phyloP scores from a whole-genome alignment of 1,284 basidiomycete genomes.

The Marasmius fiardii region DNA sequence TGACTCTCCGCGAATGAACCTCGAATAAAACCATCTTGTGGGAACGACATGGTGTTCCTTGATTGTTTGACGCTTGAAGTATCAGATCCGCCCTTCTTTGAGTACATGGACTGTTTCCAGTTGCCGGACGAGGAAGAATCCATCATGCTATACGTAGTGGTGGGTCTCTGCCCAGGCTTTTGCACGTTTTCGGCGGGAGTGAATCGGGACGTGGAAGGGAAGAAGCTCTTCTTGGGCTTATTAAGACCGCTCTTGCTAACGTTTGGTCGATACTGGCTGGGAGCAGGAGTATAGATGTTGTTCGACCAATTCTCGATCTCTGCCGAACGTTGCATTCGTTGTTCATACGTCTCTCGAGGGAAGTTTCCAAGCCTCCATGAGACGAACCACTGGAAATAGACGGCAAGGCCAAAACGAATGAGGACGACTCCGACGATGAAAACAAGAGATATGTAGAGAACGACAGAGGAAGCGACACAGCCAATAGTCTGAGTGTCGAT shows the following conservation, averaged over 20 bases:
- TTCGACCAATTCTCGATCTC: slow-evolving; percentile 97
- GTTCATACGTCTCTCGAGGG: slow-evolving; percentile 89
- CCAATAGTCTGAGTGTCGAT: slow-evolving; percentile 94
- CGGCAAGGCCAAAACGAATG: slow-evolving; percentile 96
- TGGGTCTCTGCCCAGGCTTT: slow-evolving; percentile 63
- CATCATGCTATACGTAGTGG: slow-evolving; percentile 74
- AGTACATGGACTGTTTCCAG: slow-evolving; percentile 65
- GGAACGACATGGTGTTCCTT: slow-evolving; percentile 80
- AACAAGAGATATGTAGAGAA: slow-evolving; percentile 92
- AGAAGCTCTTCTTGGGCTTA: slow-evolving; percentile 63
- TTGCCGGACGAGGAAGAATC: slow-evolving; percentile 47
- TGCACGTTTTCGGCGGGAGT: slow-evolving; percentile 74
- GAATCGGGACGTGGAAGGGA: slow-evolving; percentile 85
- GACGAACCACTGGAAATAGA: slow-evolving; percentile 97
- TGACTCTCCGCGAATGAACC: slow-evolving; percentile 57
- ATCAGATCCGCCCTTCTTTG: slow-evolving; percentile 67
- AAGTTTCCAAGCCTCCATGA: slow-evolving; percentile 94
- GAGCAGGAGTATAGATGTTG: slow-evolving; percentile 95
- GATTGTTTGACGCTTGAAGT: slow-evolving; percentile 74
- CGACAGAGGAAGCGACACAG: slow-evolving; percentile 92
- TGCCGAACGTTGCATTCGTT: slow-evolving; percentile 87
- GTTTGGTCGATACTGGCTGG: slow-evolving; percentile 88
- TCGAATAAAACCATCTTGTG: slow-evolving; percentile 36
- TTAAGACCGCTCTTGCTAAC: slow-evolving; percentile 71
- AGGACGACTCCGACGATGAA: slow-evolving; percentile 97